Evolutionary conservation across 2,329 filamentous ascomycete genomes (phyloP).

Genomic region (Hypoxylon sp.): DNA sequence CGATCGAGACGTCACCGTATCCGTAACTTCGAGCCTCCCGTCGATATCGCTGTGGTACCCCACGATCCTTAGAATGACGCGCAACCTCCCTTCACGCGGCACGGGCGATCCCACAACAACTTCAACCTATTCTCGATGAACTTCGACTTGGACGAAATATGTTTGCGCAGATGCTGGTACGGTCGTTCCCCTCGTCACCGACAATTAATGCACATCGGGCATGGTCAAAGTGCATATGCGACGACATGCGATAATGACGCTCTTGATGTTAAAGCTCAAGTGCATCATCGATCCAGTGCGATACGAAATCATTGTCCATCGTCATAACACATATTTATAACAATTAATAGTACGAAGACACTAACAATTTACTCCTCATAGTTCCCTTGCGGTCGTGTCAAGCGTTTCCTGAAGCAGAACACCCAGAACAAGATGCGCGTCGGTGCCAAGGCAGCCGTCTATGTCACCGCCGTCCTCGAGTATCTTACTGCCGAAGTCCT

Average conservation of each 20-base stretch:
- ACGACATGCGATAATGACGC: constrained; percentile 14
- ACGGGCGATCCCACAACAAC: constrained; percentile 7
- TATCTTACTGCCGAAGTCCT: constrained; percentile 98
- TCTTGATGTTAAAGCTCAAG: not conserved
- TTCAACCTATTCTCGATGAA: constrained; percentile 6
- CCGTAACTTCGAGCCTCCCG: constrained; percentile 20
- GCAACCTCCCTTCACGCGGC: constrained; percentile 29
- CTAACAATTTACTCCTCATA: constrained; percentile 56
- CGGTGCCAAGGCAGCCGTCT: constrained; percentile 97
- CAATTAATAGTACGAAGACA: constrained; percentile 5
- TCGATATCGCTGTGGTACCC: constrained; percentile 32
- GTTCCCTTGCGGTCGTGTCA: constrained; percentile 99
- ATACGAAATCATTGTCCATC: not conserved
- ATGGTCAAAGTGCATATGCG: not conserved
- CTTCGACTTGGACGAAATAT: not conserved
- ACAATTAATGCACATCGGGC: not conserved
- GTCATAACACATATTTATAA: not conserved
- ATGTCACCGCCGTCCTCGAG: constrained; percentile 97
- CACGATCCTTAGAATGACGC: constrained; percentile 39
- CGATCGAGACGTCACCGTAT: constrained; percentile 36
- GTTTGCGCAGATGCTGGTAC: constrained; percentile 1
- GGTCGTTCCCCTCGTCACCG: not conserved
- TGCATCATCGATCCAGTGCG: constrained; percentile 2
- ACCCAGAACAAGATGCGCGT: constrained; percentile 99
- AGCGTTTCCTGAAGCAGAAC: constrained; percentile 99